Conservation (phyloP, 2,329 filamentous ascomycete genomes). For the Sporothrix brunneoviolacea region DNA sequence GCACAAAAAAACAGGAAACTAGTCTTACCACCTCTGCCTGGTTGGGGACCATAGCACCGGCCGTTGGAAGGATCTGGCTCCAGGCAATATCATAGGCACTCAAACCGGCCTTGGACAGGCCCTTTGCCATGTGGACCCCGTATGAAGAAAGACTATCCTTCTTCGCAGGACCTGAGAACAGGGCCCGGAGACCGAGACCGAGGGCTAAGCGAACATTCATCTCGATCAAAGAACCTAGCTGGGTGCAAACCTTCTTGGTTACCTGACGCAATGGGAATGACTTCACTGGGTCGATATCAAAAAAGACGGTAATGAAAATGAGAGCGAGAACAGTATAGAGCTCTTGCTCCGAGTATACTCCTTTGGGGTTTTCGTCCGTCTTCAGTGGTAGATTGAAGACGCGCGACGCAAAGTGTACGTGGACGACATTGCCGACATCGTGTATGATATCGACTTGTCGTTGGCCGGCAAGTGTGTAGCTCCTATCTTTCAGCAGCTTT, state of each 20-base stretch:
- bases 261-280: constrained; percentile 57
- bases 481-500: constrained; percentile 57
- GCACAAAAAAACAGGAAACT: too few species aligned
- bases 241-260: constrained; percentile 48
- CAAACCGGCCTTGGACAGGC: constrained; percentile 56
- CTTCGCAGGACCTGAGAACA: constrained; percentile 47
- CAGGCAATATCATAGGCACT: constrained; percentile 61
- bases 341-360: constrained; percentile 49
- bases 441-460: constrained; percentile 66
- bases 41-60: constrained; percentile 60
- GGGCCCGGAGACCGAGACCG: constrained; percentile 35
- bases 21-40: constrained; percentile 58
- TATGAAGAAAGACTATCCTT: constrained; percentile 54
- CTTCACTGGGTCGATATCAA: constrained; percentile 59
- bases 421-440: constrained; percentile 61
- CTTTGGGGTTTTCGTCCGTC: constrained; percentile 51
- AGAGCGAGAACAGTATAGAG: constrained; percentile 57
- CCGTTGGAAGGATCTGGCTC: constrained; percentile 62
- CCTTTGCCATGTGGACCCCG: constrained; percentile 44
- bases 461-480: constrained; percentile 52
- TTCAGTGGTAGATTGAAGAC: constrained; percentile 63
- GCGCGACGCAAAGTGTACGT: constrained; percentile 56
- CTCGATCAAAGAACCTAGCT: constrained; percentile 57
- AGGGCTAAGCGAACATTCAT: constrained; percentile 55
- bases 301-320: constrained; percentile 60